Conservation (phyloP, 106 monocot genomes). For the Dendrobium catenatum region DNA sequence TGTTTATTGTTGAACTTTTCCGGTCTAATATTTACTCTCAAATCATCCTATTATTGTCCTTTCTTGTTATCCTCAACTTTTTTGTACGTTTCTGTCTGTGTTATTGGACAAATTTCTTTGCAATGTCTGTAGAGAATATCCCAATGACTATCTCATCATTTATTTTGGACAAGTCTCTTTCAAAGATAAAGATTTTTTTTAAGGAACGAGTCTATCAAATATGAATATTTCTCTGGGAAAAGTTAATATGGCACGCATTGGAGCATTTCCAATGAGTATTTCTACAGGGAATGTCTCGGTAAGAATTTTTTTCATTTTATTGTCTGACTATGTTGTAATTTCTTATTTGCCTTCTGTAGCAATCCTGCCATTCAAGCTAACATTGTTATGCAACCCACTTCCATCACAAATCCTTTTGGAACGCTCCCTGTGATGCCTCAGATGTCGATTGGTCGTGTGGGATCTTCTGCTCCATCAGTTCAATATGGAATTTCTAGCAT, state of each 20-base stretch:
- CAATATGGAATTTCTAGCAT: constrained; percentile 98
- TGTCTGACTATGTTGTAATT: neutral
- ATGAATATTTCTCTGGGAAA: neutral
- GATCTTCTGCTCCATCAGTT: constrained; percentile 64
- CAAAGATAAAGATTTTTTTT: neutral
- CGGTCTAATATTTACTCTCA: neutral
- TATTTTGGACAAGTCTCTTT: neutral
- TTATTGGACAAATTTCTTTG: neutral
- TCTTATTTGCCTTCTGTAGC: constrained; percentile 14
- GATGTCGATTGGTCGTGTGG: constrained; percentile 81
- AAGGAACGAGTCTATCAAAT: neutral
- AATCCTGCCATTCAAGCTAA: constrained; percentile 46
- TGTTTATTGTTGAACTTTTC: neutral
- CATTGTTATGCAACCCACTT: constrained; percentile 68
- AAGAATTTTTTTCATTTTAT: neutral
- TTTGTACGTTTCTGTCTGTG: neutral
- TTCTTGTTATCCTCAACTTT: neutral
- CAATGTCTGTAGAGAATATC: neutral
- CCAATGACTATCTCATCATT: neutral
- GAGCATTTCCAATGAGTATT: neutral
- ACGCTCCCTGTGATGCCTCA: constrained; percentile 87
- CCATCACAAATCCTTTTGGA: constrained; percentile 81
- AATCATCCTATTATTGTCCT: neutral
- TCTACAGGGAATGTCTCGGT: neutral
- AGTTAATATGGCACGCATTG: neutral